Conservation (phyloP, 2,329 filamentous ascomycete species). For the Cercospora brassicicola region DNA sequence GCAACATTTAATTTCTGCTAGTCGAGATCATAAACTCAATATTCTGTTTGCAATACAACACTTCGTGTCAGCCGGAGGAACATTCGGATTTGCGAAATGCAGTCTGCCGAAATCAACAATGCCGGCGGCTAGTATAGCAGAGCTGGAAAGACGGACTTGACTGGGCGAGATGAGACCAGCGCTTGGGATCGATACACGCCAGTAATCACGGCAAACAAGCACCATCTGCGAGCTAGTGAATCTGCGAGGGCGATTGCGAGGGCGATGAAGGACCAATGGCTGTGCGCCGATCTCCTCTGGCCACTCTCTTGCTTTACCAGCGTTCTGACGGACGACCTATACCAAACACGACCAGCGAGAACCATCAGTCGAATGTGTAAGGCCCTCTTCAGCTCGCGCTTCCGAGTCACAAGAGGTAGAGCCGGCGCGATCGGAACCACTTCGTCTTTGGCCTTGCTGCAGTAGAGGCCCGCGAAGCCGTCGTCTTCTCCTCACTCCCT, state of each 20-base stretch:
- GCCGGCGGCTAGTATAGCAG: background rate
- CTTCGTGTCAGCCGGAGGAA: background rate
- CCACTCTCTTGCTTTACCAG: background rate
- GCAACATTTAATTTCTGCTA: background rate
- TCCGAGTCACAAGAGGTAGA: background rate
- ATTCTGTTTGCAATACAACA: background rate
- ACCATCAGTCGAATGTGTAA: background rate
- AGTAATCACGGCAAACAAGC: background rate
- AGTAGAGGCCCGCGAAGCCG: background rate
- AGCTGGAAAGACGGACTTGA: background rate
- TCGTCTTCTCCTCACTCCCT: background rate
- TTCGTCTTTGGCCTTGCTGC: background rate
- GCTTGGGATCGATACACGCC: background rate
- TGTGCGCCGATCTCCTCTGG: background rate
- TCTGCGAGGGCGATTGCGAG: background rate
- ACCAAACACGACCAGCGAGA: background rate
- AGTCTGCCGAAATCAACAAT: background rate
- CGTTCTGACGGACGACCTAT: background rate
- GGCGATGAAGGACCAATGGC: background rate
- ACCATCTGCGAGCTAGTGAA: background rate
- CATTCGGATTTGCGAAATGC: background rate
- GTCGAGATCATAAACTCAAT: background rate
- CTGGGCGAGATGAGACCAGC: background rate
- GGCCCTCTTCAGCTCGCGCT: background rate
- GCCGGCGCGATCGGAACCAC: background rate